A percentile compares a stretch with the other conserved stretches of the same genome.
phyloP scores from a whole-genome alignment of 2,329 filamentous ascomycete species.

The Beauveria rudraprayagi region DNA sequence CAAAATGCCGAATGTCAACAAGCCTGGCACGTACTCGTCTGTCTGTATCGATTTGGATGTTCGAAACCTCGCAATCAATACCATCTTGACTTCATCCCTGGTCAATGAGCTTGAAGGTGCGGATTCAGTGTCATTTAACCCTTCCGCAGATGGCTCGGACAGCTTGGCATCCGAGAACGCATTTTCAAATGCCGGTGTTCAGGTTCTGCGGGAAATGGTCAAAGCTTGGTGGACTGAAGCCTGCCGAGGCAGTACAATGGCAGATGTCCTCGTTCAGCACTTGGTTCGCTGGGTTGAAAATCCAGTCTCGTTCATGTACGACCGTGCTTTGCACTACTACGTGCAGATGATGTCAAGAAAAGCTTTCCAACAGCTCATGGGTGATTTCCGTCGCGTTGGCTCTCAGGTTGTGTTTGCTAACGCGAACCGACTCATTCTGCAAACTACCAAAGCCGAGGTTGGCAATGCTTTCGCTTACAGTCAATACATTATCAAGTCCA shows the following conservation, averaged over 20 bases:
- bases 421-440: conserved; percentile 78
- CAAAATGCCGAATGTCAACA: conserved; percentile 88
- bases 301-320: conserved; percentile 89
- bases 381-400: conserved; percentile 88
- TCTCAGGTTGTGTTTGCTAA: conserved; percentile 95
- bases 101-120: conserved; percentile 93
- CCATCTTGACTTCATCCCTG: conserved; percentile 88
- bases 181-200: conserved; percentile 85
- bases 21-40: conserved; percentile 85
- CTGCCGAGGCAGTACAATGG: conserved; percentile 83
- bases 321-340: conserved; percentile 89
- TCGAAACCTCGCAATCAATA: conserved; percentile 94
- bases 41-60: conserved; percentile 95
- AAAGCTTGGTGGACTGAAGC: conserved; percentile 98
- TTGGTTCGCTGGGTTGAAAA: conserved; percentile 95
- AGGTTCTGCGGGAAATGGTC: conserved; percentile 94
- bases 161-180: conserved; percentile 77
- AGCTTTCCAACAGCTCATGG: conserved; percentile 93
- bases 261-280: conserved; percentile 95
- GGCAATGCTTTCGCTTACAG: conserved; percentile 95
- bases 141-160: conserved; percentile 32
- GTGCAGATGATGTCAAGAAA: conserved; percentile 98
- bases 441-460: conserved; percentile 94
- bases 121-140: conserved; percentile 77
- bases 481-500: conserved; percentile 95